Evolutionary conservation across 768 basidiomycete species (phyloP), one percentile per base, ranked within the genome.

Genomic region (Lentinus brumalis): DNA sequence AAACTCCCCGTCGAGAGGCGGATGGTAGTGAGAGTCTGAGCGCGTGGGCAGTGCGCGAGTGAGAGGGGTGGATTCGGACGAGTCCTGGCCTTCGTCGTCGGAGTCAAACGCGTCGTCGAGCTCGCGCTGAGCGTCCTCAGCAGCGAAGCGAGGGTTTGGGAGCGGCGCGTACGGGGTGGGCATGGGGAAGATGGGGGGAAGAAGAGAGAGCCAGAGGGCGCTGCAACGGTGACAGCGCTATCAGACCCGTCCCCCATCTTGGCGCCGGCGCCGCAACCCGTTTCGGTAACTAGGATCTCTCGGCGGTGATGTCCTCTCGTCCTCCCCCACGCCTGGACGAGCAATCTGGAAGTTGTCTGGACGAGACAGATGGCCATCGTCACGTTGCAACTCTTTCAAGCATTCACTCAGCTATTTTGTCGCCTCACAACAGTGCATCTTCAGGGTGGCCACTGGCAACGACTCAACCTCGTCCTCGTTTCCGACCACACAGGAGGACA

Each of bases 21-120:
- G 15, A 74, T 75, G 29, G 71, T 57, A 46, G 51, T 63, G 62
- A 15, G 53, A 69, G 49, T 60, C 57, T 46, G 64, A 53, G 51
- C 61, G 61, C 60, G 62, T 57, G 21, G 62, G 62, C 53, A 59
- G 57, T 29, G 62, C 18, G 40, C 55, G 52, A 35, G 77, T 79
- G 49, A 79, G 75, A 44, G 77, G 79, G 3, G 78, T 76, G 30
- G 77, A 68, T 57, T 72, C 70, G 30, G 83, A 80, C 44, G 85
- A 83, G 66, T 86, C 79, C 57, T 63, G 62, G 58, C 62, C 62
- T 58, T 87, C 85, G 35, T 82, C 80, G 54, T 82, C 77, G 5
- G 71, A 71, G 55, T 78, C 88, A 65, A 94, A 94, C 1, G 92
- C 88, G 32, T 87, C 91, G 67, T 91, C 84, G 70, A 94, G 83